Evolutionary conservation across 2,329 filamentous ascomycete genomes (phyloP).

Genomic region (Cladophialophora immunda): DNA sequence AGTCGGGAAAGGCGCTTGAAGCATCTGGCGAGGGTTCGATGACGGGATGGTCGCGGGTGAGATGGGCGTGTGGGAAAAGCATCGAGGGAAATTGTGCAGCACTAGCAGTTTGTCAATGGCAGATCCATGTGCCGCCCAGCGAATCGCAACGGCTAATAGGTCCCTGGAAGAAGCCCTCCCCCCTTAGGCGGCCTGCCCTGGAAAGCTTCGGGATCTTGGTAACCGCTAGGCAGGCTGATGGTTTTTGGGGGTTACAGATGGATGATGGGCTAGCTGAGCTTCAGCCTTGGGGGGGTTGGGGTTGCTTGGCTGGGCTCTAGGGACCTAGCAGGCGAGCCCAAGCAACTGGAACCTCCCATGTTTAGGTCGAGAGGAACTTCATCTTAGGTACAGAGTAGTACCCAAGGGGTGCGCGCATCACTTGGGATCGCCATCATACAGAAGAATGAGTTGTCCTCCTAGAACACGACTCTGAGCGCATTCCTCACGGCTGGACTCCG

Average conservation of each 20-base stretch:
- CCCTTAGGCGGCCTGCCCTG: constrained; percentile 1
- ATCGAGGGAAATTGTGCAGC: constrained; percentile 4
- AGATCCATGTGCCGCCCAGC: constrained; percentile 11
- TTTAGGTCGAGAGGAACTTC: background rate
- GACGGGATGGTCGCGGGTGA: background rate
- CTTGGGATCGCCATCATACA: too few relatives aligned
- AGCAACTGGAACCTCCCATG: too few relatives aligned
- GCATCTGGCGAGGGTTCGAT: background rate
- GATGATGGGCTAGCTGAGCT: background rate
- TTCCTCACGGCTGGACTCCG: background rate
- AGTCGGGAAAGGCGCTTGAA: constrained; percentile 5
- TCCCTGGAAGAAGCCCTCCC: background rate
- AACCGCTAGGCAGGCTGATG: background rate
- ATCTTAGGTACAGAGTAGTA: too few relatives aligned
- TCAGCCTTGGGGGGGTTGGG: background rate
- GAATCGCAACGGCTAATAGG: background rate
- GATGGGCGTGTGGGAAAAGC: background rate
- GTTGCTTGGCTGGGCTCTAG: background rate
- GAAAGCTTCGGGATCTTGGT: constrained; percentile 1
- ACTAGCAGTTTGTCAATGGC: constrained; percentile 5
- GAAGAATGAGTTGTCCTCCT: too few relatives aligned
- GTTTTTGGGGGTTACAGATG: background rate
- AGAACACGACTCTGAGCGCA: too few relatives aligned
- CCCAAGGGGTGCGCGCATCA: too few relatives aligned
- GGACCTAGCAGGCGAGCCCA: too few relatives aligned